phyloP scores from a whole-genome alignment of 169 alveolate species.

The Plasmodium vinckei region DNA sequence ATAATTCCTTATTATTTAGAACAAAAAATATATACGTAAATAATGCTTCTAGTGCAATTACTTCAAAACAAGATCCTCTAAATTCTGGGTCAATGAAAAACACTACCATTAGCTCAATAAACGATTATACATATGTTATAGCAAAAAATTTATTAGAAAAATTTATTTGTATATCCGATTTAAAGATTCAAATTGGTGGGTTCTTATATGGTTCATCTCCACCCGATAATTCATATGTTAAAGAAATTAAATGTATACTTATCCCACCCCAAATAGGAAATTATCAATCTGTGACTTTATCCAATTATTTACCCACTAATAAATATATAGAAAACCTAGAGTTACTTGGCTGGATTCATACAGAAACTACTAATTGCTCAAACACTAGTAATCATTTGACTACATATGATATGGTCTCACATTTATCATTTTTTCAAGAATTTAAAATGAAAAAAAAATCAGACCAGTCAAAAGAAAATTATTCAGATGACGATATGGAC shows the following conservation, averaged over 20 bases:
- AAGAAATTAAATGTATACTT: constrained; percentile 95
- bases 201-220: constrained; percentile 93
- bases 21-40: constrained; percentile 97
- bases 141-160: constrained; percentile 98
- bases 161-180: constrained; percentile 97
- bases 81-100: constrained; percentile 24
- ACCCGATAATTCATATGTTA: constrained; percentile 84
- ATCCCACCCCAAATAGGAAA: constrained; percentile 99
- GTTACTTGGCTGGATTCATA: constrained; percentile 99
- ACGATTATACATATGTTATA: constrained; percentile 93
- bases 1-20: constrained; percentile 97
- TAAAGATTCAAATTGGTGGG: constrained; percentile 98
- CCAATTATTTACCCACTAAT: constrained; percentile 94
- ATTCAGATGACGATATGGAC: constrained; percentile 16
- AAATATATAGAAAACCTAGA: constrained; percentile 94
- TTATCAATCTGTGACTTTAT: constrained; percentile 93
- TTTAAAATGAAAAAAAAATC: constrained; percentile 29
- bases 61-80: too few species aligned
- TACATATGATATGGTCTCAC: constrained; percentile 77
- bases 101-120: constrained; percentile 79
- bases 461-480: not conserved
- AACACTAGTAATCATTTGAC: constrained; percentile 87
- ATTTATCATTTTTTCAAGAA: constrained; percentile 68
- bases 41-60: constrained; percentile 84
- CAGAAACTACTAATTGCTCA: constrained; percentile 92